Conservation (phyloP, 306 rosid genomes). For the Biancaea sappan region DNA sequence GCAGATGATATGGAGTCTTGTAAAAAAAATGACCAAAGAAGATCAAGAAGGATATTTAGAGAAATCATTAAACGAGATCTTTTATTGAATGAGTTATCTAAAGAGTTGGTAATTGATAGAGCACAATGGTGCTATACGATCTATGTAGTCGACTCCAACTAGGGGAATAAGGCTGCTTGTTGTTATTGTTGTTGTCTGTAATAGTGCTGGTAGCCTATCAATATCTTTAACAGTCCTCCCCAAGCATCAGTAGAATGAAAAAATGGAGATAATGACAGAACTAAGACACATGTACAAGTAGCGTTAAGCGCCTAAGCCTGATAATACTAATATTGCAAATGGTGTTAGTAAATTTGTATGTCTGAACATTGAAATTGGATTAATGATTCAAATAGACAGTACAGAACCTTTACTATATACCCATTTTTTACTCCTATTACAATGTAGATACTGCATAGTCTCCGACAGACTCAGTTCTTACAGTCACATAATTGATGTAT, state of each 20-base stretch:
- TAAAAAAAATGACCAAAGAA: too few species aligned
- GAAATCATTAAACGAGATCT: too few species aligned
- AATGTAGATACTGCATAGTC: not conserved
- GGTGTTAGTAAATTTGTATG: not conserved
- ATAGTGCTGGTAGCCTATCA: not conserved
- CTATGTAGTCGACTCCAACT: too few species aligned
- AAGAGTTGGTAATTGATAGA: too few species aligned
- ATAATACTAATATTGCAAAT: too few species aligned
- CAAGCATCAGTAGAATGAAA: not conserved
- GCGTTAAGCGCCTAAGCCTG: not conserved
- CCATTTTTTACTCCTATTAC: not conserved
- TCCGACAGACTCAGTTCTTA: not conserved
- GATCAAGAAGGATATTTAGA: too few species aligned
- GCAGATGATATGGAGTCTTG: too few species aligned
- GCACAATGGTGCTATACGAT: too few species aligned
- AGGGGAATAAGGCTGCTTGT: too few species aligned
- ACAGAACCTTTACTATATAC: not conserved
- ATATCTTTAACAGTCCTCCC: not conserved
- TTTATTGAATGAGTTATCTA: too few species aligned
- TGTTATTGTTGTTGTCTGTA: too few species aligned
- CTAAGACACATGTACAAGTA: not conserved
- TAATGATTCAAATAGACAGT: not conserved
- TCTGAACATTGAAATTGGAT: not conserved
- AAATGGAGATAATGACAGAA: conserved; percentile 9
- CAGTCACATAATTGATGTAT: conserved; percentile 5